Conservation (phyloP, 176 grass and related monocot species). For the Paspalum notatum region DNA sequence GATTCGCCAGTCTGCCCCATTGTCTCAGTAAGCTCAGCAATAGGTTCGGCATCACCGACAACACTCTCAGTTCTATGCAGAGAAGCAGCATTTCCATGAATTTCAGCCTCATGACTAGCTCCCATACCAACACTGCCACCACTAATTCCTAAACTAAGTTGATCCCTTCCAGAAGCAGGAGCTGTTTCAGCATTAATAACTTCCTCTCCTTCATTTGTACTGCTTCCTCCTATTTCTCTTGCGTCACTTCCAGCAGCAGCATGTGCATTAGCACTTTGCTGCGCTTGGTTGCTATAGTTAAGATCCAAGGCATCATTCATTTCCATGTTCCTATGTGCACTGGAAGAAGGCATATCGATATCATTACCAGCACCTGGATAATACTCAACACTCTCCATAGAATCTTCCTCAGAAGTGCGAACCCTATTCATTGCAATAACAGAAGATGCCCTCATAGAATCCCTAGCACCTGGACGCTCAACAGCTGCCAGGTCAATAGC, state of each 20-base stretch:
- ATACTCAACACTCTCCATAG: conserved; percentile 99
- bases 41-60: conserved; percentile 86
- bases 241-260: conserved; percentile 81
- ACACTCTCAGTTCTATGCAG: conserved; percentile 81
- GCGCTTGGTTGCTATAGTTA: conserved; percentile 93
- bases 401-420: conserved; percentile 64
- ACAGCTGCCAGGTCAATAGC: conserved; percentile 48
- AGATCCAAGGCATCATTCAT: conserved; percentile 88
- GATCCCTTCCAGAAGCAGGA: conserved; percentile 71
- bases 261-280: conserved; percentile 82
- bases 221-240: conserved; percentile 91
- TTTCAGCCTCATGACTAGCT: conserved; percentile 96
- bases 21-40: conserved; percentile 86
- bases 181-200: conserved; percentile 86
- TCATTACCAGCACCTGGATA: conserved; percentile 76
- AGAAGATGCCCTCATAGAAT: conserved; percentile 83
- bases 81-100: conserved; percentile 89
- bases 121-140: conserved; percentile 98
- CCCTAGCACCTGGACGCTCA: conserved; percentile 61
- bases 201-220: conserved; percentile 97
- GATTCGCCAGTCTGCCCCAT: conserved; percentile 98
- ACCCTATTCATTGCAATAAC: conserved; percentile 93
- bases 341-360: conserved; percentile 81
- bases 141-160: conserved; percentile 90
- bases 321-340: conserved; percentile 65